These are phyloP conservation scores for Salicornia ramosissima DNA, from an alignment of 148 eudicot genomes.

Conservation along the genomic window DNA sequence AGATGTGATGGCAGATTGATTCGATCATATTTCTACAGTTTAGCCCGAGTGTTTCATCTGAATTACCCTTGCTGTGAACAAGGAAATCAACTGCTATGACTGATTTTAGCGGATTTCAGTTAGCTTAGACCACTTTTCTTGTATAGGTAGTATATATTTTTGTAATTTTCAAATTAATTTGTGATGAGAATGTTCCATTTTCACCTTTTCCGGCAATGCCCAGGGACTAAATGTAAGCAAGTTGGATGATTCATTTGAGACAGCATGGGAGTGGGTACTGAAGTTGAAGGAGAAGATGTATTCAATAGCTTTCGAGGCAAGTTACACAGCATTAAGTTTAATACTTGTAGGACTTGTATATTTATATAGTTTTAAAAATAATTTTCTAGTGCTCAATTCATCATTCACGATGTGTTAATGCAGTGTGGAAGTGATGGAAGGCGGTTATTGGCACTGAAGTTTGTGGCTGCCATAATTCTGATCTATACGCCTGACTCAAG, in stretches of 20 bases:
- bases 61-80: too few relatives aligned
- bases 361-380: background rate
- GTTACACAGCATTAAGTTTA: slow-evolving; percentile 13
- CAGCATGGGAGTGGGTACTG: slow-evolving; percentile 72
- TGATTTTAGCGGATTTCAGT: background rate
- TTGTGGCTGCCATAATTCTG: slow-evolving; percentile 69
- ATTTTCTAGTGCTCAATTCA: background rate
- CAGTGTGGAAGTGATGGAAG: slow-evolving; percentile 78
- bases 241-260: slow-evolving; percentile 52
- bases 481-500: slow-evolving; percentile 87
- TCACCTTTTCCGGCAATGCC: slow-evolving; percentile 1
- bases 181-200: background rate
- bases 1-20: too few relatives aligned
- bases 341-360: background rate
- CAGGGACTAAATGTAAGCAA: slow-evolving; percentile 72
- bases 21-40: too few relatives aligned
- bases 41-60: too few relatives aligned
- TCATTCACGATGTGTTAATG: slow-evolving; percentile 10
- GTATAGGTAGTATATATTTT: background rate
- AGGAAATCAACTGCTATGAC: too few relatives aligned
- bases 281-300: slow-evolving; percentile 81
- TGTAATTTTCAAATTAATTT: slow-evolving; percentile 6
- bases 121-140: slow-evolving; percentile 1
- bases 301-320: slow-evolving; percentile 82
- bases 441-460: slow-evolving; percentile 80